These are phyloP conservation scores for Diplodia scrobiculata DNA, from an alignment of 2,329 filamentous ascomycete species.

Conservation along the genomic window DNA sequence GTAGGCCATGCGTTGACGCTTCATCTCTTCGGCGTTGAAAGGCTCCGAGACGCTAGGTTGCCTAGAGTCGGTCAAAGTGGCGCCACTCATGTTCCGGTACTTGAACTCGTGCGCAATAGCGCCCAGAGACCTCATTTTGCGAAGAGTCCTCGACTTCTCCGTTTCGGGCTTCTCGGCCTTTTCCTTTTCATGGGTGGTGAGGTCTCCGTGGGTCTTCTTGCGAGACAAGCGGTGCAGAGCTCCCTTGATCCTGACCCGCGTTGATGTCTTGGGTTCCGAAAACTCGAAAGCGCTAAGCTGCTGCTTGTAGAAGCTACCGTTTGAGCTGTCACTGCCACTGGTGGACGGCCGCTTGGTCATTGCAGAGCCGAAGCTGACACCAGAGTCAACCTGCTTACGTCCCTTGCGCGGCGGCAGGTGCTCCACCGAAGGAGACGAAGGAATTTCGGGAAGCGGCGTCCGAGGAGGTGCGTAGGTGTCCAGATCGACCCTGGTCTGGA, in stretches of 20 bases:
- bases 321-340: constrained; percentile 33
- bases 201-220: constrained; percentile 21
- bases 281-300: constrained; percentile 26
- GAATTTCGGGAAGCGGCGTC: constrained; percentile 18
- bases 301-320: constrained; percentile 32
- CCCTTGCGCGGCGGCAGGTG: constrained; percentile 43
- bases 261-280: constrained; percentile 48
- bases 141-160: constrained; percentile 40
- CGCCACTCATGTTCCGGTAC: constrained; percentile 26
- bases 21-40: constrained; percentile 44
- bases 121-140: constrained; percentile 41
- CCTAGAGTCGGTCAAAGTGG: constrained; percentile 20
- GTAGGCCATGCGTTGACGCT: constrained; percentile 42
- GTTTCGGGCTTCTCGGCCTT: constrained; percentile 31
- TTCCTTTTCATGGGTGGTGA: constrained; percentile 8
- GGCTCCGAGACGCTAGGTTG: constrained; percentile 38
- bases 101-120: constrained; percentile 35
- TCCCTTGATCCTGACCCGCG: constrained; percentile 46
- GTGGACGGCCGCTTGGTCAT: constrained; percentile 38
- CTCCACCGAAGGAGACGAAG: constrained; percentile 39
- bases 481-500: constrained; percentile 20
- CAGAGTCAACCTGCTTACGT: constrained; percentile 62
- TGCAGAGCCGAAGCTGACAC: constrained; percentile 59
- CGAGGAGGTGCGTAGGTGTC: constrained; percentile 20
- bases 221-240: constrained; percentile 15